phyloP scores from a whole-genome alignment of 208 protist genomes.

The Leishmania gerbilli region DNA sequence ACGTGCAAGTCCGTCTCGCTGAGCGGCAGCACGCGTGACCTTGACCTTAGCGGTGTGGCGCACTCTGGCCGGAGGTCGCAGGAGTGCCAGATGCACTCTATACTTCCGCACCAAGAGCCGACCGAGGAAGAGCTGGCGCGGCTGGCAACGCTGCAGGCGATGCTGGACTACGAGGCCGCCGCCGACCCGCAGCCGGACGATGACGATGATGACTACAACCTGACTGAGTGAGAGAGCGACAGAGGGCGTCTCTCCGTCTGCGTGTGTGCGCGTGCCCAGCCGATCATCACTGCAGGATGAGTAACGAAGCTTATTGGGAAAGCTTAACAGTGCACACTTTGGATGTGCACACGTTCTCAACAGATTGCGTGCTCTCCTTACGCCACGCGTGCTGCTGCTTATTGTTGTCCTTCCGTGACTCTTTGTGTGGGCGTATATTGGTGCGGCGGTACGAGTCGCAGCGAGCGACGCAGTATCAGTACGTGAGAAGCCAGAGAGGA shows the following conservation, averaged over 20 bases:
- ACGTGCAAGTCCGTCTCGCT: slow-evolving; percentile 20
- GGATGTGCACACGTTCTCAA: neutral
- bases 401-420: neutral
- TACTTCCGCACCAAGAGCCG: slow-evolving; percentile 10
- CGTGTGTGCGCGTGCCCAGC: neutral
- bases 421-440: neutral
- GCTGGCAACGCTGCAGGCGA: slow-evolving; percentile 61
- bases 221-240: slow-evolving; percentile 34
- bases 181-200: slow-evolving; percentile 39
- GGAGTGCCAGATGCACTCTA: slow-evolving; percentile 15
- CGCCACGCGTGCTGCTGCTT: neutral
- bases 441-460: neutral
- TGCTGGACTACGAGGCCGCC: slow-evolving; percentile 49
- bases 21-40: slow-evolving; percentile 11
- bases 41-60: neutral
- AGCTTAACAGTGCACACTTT: neutral
- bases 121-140: slow-evolving; percentile 59
- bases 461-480: neutral
- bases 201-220: slow-evolving; percentile 45
- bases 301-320: neutral
- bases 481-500: neutral
- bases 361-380: neutral
- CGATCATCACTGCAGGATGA: neutral
- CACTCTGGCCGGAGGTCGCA: slow-evolving; percentile 19
- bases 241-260: neutral